Evolutionary conservation across 495 filamentous ascomycete genomes (phyloP), one percentile per base, ranked within the genome.

Genomic region (Neurospora discreta): DNA sequence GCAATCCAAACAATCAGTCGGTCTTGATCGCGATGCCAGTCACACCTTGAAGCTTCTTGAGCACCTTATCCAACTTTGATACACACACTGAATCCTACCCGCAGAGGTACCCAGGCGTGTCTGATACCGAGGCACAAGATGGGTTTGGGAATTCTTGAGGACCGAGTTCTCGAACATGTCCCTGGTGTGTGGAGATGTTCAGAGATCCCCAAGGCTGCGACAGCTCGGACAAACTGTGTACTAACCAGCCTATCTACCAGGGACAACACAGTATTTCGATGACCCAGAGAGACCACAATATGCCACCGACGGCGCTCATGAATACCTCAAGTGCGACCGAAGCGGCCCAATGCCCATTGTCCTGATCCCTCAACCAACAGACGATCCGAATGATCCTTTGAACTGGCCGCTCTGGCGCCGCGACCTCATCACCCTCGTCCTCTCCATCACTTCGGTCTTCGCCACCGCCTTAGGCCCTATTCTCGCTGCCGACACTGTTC

Each of bases 321-420:
- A 85, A 5, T 82, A 82, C 58, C 80, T 94, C 72, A 95, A 95
- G 79, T 91, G 90, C 81, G 93, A 94, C 79, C 87, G 80, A 15
- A 90, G 85, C 46, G 90, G 91, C 11, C 80, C 84, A 3, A 81
- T 85, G 4, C 89, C 90, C 36, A 90, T 93, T 71, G 88, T 95
- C 72, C 86, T 97, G 52, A 89, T 93, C 23, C 92, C 92, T 1
- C 92, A 94, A 75, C 92, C 92, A 11, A 92, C 89, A 60, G 89
- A 93, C 78, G 90, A 93, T 75, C 91, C 91, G 8, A 92, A 94
- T 75, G 91, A 94, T 77, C 92, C 92, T 5, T 78, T 85, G 39
- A 98, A 98, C 78, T 97, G 94, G 94, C 90, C 94, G 46, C 78
- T 95, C 74, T 94, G 92, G 92, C 89, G 89, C 75, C 92, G 93